These are phyloP conservation scores for Clitoria ternatea DNA, from an alignment of 306 rosid genomes.

Conservation along the genomic window DNA sequence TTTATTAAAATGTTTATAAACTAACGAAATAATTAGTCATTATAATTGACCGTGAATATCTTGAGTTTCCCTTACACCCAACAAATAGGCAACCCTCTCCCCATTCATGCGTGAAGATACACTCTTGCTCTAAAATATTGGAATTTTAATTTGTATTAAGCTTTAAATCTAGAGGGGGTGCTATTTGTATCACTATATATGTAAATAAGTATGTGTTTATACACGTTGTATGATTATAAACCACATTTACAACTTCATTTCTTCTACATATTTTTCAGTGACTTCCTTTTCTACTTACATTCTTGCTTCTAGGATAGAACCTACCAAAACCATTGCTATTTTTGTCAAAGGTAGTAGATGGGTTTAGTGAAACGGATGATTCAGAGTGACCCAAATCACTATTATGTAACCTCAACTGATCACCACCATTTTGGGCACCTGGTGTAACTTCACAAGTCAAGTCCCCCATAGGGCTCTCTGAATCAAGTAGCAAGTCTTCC, in stretches of 20 bases:
- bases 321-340: slow-evolving; percentile 32
- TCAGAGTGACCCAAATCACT: slow-evolving; percentile 25
- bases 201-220: slow-evolving; percentile 28
- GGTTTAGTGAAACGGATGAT: slow-evolving; percentile 25
- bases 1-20: too few species aligned
- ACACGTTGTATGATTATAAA: slow-evolving; percentile 1
- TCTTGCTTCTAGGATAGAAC: slow-evolving; percentile 35
- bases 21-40: too few species aligned
- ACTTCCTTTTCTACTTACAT: slow-evolving; percentile 25
- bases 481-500: slow-evolving; percentile 62
- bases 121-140: too few species aligned
- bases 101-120: too few species aligned
- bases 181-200: too few species aligned
- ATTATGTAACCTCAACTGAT: slow-evolving; percentile 19
- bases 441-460: slow-evolving; percentile 19
- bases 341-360: slow-evolving; percentile 26
- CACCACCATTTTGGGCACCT: slow-evolving; percentile 13
- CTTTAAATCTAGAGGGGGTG: too few species aligned
- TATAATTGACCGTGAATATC: too few species aligned
- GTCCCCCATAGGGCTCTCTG: slow-evolving; percentile 35
- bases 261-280: slow-evolving; percentile 26
- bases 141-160: too few species aligned
- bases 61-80: too few species aligned
- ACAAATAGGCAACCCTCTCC: too few species aligned
- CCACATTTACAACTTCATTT: slow-evolving; percentile 20